A percentile compares a stretch with the other conserved stretches of the same genome.
phyloP scores from a whole-genome alignment of 805 yeast species.

The Yamadazyma tumulicola region DNA sequence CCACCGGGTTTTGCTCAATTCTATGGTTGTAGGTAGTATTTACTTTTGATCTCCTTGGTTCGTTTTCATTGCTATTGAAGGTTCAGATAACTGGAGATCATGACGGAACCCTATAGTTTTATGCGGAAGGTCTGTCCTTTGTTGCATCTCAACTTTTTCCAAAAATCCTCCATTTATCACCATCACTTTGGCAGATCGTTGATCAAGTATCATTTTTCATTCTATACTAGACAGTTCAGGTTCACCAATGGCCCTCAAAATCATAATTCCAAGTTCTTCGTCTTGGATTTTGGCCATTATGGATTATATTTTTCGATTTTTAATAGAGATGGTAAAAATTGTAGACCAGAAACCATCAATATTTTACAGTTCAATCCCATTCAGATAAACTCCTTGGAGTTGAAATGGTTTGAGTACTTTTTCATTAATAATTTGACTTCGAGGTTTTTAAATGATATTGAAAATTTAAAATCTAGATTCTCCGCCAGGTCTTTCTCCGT shows the following conservation, averaged over 20 bases:
- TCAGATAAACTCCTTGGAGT: background rate
- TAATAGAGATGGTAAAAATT: slow-evolving; percentile 27
- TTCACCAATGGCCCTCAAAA: slow-evolving; percentile 16
- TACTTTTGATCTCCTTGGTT: too few relatives aligned
- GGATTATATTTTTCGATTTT: slow-evolving; percentile 40
- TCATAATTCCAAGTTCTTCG: slow-evolving; percentile 1
- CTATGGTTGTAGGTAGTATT: too few relatives aligned
- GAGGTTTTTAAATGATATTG: slow-evolving; percentile 25
- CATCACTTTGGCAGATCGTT: slow-evolving; percentile 7
- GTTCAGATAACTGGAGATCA: too few relatives aligned
- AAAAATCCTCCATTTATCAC: slow-evolving; percentile 10
- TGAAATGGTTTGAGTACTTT: slow-evolving; percentile 14
- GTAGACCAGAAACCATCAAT: background rate
- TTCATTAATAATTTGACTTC: slow-evolving; percentile 30
- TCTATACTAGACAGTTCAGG: slow-evolving; percentile 9
- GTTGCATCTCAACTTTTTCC: slow-evolving; percentile 10
- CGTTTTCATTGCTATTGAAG: too few relatives aligned
- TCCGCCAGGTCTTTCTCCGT: background rate
- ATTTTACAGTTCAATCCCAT: slow-evolving; percentile 5
- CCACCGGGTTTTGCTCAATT: too few relatives aligned
- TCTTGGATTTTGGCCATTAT: slow-evolving; percentile 32
- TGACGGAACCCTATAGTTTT: too few relatives aligned
- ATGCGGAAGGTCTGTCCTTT: slow-evolving; percentile 4
- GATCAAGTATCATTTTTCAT: slow-evolving; percentile 7
- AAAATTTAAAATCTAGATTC: slow-evolving; percentile 1